Evolutionary conservation across 1,284 basidiomycete species (phyloP).

Genomic region (Sanghuangporus sanghuang): DNA sequence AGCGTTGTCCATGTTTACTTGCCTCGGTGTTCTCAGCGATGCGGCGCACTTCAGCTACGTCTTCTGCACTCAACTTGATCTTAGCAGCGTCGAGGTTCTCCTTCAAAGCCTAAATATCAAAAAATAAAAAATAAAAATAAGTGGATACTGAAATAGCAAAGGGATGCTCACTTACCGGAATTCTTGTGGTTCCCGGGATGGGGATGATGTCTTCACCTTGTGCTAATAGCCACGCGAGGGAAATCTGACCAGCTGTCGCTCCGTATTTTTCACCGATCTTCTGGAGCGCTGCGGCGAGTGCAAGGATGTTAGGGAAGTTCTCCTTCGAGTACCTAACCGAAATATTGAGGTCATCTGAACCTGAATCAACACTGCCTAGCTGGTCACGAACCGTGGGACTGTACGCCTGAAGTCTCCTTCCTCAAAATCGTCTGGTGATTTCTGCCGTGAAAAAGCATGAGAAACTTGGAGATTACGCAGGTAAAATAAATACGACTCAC

Average conservation of each 20-base stretch:
- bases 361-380: no score
- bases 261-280: conserved; percentile 40
- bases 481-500: conserved; percentile 25
- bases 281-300: conserved; percentile 42
- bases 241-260: conserved; percentile 49
- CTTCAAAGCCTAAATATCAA: conserved; percentile 30
- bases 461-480: neutral
- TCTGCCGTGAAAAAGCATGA: conserved; percentile 25
- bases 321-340: conserved; percentile 34
- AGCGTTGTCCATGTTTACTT: conserved; percentile 7
- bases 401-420: conserved; percentile 38
- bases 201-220: conserved; percentile 50
- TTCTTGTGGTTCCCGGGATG: conserved; percentile 46
- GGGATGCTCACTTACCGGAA: conserved; percentile 28
- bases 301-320: conserved; percentile 56
- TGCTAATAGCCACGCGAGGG: conserved; percentile 56
- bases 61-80: conserved; percentile 33
- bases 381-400: conserved; percentile 1
- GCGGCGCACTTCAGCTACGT: conserved; percentile 31
- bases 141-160: no score
- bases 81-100: conserved; percentile 36
- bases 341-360: no score
- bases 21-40: conserved; percentile 31
- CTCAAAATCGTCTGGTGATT: conserved; percentile 45
- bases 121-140: no score